A percentile compares a stretch with the other conserved stretches of the same genome.
Conservation (phyloP, 108 stramenopile genomes). For the Skeletonema menzelii region DNA sequence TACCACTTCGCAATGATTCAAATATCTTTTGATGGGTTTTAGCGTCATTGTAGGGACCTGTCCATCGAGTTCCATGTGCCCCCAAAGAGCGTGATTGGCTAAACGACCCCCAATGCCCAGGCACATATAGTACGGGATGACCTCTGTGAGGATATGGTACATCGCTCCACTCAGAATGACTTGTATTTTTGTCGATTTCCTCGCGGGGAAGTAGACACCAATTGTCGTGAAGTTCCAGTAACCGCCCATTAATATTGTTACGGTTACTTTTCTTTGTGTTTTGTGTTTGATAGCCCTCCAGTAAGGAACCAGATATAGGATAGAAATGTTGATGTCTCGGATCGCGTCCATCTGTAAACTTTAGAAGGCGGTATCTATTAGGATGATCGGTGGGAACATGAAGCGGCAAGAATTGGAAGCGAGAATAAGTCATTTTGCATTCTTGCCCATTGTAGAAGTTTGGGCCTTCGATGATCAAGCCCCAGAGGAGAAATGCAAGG, state of each 20-base stretch:
- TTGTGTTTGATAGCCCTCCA: constrained; percentile 33
- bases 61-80: constrained; percentile 80
- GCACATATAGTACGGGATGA: constrained; percentile 70
- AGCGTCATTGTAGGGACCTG: constrained; percentile 16
- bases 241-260: constrained; percentile 11
- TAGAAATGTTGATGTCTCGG: constrained; percentile 47
- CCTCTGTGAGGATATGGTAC: constrained; percentile 34
- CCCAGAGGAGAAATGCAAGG: constrained; percentile 24
- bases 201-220: constrained; percentile 24
- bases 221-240: constrained; percentile 38
- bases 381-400: constrained; percentile 21
- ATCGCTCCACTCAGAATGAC: constrained; percentile 2
- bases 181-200: constrained; percentile 12
- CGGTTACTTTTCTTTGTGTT: not conserved
- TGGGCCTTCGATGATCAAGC: constrained; percentile 27
- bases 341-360: constrained; percentile 80
- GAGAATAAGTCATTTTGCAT: constrained; percentile 80
- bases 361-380: constrained; percentile 58
- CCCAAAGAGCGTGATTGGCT: constrained; percentile 72
- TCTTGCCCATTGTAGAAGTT: constrained; percentile 64
- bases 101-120: constrained; percentile 83
- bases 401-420: constrained; percentile 40
- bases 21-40: constrained; percentile 24
- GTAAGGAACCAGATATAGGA: constrained; percentile 18
- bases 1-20: constrained; percentile 21